Evolutionary conservation across 257 asterid species (phyloP).

Genomic region (Penstemon newberryi): DNA sequence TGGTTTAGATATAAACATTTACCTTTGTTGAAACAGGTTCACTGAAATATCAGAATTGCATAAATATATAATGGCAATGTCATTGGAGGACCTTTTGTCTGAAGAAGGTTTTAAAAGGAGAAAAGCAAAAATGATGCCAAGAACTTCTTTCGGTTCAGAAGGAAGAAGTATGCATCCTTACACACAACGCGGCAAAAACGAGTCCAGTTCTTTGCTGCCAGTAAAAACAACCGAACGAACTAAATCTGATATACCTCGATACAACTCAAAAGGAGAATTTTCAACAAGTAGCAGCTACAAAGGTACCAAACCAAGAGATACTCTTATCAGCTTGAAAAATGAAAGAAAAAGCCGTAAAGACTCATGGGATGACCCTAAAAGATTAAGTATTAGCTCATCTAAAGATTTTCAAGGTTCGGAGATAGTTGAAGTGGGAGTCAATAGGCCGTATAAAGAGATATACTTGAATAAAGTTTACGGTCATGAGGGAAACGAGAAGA

Average conservation of each 20-base stretch:
- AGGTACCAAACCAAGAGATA: constrained; percentile 38
- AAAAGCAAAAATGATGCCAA: constrained; percentile 44
- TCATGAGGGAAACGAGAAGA: constrained; percentile 29
- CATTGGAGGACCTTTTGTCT: constrained; percentile 68
- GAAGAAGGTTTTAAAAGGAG: constrained; percentile 69
- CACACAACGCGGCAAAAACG: constrained; percentile 26
- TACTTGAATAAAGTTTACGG: constrained; percentile 43
- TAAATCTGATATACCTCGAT: constrained; percentile 55
- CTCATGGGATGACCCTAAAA: constrained; percentile 30
- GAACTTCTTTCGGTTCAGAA: constrained; percentile 46
- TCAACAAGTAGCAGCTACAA: constrained; percentile 40
- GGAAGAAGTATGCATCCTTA: constrained; percentile 34
- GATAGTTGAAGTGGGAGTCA: constrained; percentile 49
- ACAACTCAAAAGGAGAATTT: constrained; percentile 37
- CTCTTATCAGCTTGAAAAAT: constrained; percentile 12
- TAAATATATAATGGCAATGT: constrained; percentile 52
- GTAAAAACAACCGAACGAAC: constrained; percentile 46
- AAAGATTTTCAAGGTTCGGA: constrained; percentile 32
- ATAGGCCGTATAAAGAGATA: constrained; percentile 30
- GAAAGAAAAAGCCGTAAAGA: constrained; percentile 34
- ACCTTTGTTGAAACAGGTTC: constrained; percentile 15
- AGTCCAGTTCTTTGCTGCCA: constrained; percentile 36
- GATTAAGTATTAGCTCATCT: constrained; percentile 31
- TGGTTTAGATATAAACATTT: background rate
- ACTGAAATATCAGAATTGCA: background rate